phyloP scores from a whole-genome alignment of 2,329 filamentous ascomycete species.

The Neospermospora avenae region DNA sequence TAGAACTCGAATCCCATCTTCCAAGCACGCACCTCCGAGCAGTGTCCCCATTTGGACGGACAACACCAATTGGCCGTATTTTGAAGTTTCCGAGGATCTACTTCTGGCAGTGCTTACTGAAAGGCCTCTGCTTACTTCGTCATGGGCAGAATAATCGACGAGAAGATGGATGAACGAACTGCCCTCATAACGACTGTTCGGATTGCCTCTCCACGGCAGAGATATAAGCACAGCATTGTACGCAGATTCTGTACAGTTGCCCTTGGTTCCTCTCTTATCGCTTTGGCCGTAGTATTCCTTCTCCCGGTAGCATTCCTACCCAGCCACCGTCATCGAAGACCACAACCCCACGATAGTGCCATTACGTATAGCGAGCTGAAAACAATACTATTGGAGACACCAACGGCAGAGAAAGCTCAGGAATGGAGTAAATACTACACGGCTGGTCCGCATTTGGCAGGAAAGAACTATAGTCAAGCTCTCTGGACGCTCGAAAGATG shows the following conservation, averaged over 20 bases:
- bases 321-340: conserved; percentile 34
- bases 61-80: neutral
- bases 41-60: neutral
- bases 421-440: conserved; percentile 81
- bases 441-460: conserved; percentile 70
- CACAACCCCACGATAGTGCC: conserved; percentile 27
- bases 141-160: conserved; percentile 19
- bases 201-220: conserved; percentile 48
- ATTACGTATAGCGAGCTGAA: conserved; percentile 51
- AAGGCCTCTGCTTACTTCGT: neutral
- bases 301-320: conserved; percentile 44
- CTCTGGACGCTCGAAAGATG: conserved; percentile 71
- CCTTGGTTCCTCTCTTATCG: conserved; percentile 51
- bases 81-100: neutral
- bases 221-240: conserved; percentile 57
- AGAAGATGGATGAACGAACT: conserved; percentile 48
- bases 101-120: no score
- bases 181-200: conserved; percentile 64
- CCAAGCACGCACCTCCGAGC: neutral
- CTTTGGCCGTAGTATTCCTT: conserved; percentile 39
- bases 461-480: conserved; percentile 71
- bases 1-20: neutral
- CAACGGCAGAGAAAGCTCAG: conserved; percentile 52
- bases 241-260: conserved; percentile 66
- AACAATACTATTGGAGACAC: conserved; percentile 55